Evolutionary conservation across 2,329 filamentous ascomycete species (phyloP).

Genomic region (Zopfia rhizophila): DNA sequence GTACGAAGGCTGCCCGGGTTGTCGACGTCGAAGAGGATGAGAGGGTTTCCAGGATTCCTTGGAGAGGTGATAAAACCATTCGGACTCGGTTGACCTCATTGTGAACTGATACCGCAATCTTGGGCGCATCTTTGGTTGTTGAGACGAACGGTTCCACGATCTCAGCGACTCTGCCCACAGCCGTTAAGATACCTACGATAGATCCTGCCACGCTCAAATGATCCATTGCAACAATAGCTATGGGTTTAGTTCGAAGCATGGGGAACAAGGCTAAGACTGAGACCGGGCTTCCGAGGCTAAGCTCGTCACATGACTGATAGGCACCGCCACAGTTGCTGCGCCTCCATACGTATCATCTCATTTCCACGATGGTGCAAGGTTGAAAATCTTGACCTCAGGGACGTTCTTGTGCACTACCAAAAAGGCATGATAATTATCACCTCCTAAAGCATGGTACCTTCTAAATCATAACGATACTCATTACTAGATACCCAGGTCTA

Average conservation of each 20-base stretch:
- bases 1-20: constrained; percentile 13
- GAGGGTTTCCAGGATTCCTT: constrained; percentile 10
- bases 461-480: no score
- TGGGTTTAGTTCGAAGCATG: background rate
- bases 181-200: constrained; percentile 18
- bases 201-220: constrained; percentile 17
- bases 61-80: constrained; percentile 7
- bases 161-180: constrained; percentile 8
- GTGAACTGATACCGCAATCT: constrained; percentile 4
- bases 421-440: no score
- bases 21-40: constrained; percentile 2
- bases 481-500: no score
- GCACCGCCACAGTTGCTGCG: no score
- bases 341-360: no score
- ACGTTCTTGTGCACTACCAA: no score
- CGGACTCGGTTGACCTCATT: constrained; percentile 10
- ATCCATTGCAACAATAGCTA: constrained; percentile 14
- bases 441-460: no score
- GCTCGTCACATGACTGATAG: no score
- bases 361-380: no score
- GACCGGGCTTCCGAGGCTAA: no score
- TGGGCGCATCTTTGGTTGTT: constrained; percentile 13
- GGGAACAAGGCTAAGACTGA: no score
- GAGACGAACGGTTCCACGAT: constrained; percentile 4
- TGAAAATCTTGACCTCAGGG: no score